Conservation (phyloP, 768 basidiomycete species). For the Postia placenta region DNA sequence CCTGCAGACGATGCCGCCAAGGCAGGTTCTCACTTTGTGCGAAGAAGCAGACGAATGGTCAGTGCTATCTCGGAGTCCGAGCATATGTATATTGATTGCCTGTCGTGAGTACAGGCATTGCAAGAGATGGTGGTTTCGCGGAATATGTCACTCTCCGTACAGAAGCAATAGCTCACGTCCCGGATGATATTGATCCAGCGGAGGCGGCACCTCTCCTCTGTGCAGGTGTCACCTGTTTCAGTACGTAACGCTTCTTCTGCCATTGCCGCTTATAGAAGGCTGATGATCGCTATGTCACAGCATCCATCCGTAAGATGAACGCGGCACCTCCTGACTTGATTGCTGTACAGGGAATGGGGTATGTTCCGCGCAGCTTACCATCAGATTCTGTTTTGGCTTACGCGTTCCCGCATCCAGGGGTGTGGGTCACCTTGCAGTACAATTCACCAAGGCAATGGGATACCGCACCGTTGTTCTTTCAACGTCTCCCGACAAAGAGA, state of each 20-base stretch:
- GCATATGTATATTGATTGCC: too few species aligned
- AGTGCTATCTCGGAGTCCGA: too few species aligned
- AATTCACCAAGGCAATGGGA: constrained; percentile 29
- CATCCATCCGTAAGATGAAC: constrained; percentile 23
- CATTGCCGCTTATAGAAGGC: constrained; percentile 33
- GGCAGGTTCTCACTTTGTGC: constrained; percentile 15
- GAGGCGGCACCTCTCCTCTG: constrained; percentile 27
- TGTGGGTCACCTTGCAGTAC: constrained; percentile 29
- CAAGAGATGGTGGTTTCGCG: constrained; percentile 23
- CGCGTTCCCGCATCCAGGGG: too few species aligned
- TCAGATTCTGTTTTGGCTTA: background rate
- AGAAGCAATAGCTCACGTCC: constrained; percentile 20
- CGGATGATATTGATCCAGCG: constrained; percentile 20
- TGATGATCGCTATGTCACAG: constrained; percentile 5
- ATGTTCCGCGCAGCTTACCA: background rate
- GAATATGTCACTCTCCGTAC: constrained; percentile 22
- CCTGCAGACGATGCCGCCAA: constrained; percentile 20
- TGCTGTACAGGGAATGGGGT: constrained; percentile 32
- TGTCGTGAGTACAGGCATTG: constrained; percentile 16
- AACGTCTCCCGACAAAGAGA: constrained; percentile 22
- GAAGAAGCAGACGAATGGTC: constrained; percentile 15
- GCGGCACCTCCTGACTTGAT: constrained; percentile 29
- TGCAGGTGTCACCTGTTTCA: constrained; percentile 33
- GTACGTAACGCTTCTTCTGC: constrained; percentile 60
- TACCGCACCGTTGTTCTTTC: constrained; percentile 31